Evolutionary conservation across 768 basidiomycete genomes (phyloP), one percentile per base, ranked within the genome.

Genomic region (Phylloporus arenicola): DNA sequence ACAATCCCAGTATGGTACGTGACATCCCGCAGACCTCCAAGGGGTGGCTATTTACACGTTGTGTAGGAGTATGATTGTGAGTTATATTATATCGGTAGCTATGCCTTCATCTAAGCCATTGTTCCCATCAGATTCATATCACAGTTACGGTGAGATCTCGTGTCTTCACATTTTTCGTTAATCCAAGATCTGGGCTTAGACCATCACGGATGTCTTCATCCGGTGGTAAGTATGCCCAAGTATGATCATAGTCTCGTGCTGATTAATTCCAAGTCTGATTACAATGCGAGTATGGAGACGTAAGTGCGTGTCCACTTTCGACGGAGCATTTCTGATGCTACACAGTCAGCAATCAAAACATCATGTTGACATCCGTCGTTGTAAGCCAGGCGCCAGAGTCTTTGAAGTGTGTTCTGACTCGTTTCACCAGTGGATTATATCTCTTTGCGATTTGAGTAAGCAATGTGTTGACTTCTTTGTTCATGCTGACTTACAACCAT

Each of bases 51-150:
- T 22, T 51, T 16, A 53, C 5, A 17, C 6, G 9, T 9, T 43
- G 2, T 44, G 7, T 47, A 81, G 80, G 80, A 79, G 75, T 59
- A 63, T 81, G 24, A 68, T 78, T 24, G 80, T 81, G 54, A 62
- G 79, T 48, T 55, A 19, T 16, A 2, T 50, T 16, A 3, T 30
- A 37, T 25, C 22, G 6, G 27, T 49, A 11, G 17, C 37, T n/a
- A 44, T 11, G 20, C 6, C 6, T 19, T 3, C 8, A 6, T 41
- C 43, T 51, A 27, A 55, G 13, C 20, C 3, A n/a, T 0, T 13
- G 6, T 35, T 31, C 13, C 11, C 13, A 11, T 22, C 34, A 83
- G 81, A 63, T 77, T n/a, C 79, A 82, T 62, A 78, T 80, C 4
- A 64, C 73, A 0, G 68, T 75, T 6, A 84, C 81, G 8, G 80